Evolutionary conservation across 805 yeast species (phyloP), one percentile per base, ranked within the genome.

Genomic region (Sporopachydermia lactativora): DNA sequence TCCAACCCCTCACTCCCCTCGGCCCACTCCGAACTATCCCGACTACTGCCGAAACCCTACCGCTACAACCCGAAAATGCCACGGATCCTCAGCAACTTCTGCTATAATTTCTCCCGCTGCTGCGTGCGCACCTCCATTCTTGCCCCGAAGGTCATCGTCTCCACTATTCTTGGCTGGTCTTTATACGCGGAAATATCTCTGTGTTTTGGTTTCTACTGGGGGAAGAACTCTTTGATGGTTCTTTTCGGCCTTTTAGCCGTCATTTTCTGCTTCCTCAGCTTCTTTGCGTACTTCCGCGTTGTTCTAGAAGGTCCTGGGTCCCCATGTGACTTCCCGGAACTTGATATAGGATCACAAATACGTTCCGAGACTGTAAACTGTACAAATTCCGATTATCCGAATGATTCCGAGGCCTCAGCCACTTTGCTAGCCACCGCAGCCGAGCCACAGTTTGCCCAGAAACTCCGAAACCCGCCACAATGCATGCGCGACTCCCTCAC

Each of bases 401-500:
- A n/a, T n/a, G 31, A 24, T 24, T n/a, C n/a, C n/a, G n/a, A n/a
- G n/a, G n/a, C n/a, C n/a, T n/a, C n/a, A n/a, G n/a, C n/a, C n/a
- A 24, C 31, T 24, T 24, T 24, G 8, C n/a, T 24, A 24, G n/a
- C 8, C n/a, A n/a, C 8, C 31, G 8, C 31, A 8, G 31, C n/a
- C 8, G 13, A 24, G 31, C 8, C 13, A 8, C 13, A 24, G n/a
- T 8, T 24, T n/a, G 13, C 8, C 8, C n/a, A 8, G n/a, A 24
- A 24, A n/a, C n/a, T 24, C 13, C n/a, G 13, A n/a, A 24, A 24
- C 8, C 31, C 31, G 13, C 31, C 31, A 8, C 31, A 24, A 24
- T 8, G 8, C 8, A 24, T 24, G 31, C 31, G 8, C 8, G n/a
- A 24, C n/a, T 24, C 31, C 15, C 75, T 61, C 50, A 42, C 54